Evolutionary conservation across 352 stramenopile genomes (phyloP).

Genomic region (Phytophthora lateralis): DNA sequence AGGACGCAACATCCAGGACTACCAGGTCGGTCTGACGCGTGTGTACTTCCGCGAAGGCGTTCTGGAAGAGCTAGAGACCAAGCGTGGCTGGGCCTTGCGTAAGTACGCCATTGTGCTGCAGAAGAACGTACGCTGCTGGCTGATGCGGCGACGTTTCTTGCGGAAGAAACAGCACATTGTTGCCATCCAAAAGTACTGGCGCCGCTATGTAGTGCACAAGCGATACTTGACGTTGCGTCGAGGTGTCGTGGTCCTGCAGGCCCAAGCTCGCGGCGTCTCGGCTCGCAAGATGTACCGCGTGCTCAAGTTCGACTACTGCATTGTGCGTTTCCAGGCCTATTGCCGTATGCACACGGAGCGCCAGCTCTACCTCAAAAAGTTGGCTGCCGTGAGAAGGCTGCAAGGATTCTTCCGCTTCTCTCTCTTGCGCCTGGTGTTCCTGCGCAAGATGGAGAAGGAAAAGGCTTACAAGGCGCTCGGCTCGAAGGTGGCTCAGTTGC

Average conservation of each 20-base stretch:
- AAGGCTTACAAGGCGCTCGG: conserved; percentile 77
- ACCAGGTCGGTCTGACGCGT: conserved; percentile 83
- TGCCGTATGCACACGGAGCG: conserved; percentile 63
- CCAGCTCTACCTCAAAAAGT: conserved; percentile 56
- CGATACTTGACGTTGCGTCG: conserved; percentile 57
- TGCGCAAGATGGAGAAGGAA: conserved; percentile 84
- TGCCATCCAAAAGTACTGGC: conserved; percentile 78
- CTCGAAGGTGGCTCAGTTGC: conserved; percentile 72
- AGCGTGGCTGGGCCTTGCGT: conserved; percentile 71
- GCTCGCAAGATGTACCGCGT: conserved; percentile 69
- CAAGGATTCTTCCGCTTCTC: conserved; percentile 85
- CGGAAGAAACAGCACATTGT: conserved; percentile 51
- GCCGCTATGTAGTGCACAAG: conserved; percentile 65
- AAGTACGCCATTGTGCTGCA: conserved; percentile 79
- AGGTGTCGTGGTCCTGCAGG: conserved; percentile 65
- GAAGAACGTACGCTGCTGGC: conserved; percentile 71
- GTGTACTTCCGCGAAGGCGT: conserved; percentile 89
- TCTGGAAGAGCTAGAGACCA: conserved; percentile 79
- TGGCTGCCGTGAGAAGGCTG: conserved; percentile 54
- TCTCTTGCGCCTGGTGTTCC: conserved; percentile 73
- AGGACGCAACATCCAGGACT: conserved; percentile 78
- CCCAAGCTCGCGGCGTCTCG: conserved; percentile 53
- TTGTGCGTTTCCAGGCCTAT: conserved; percentile 77
- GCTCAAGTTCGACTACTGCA: conserved; percentile 81
- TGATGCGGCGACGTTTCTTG: conserved; percentile 60